Percentiles rank a stretch among this genome's conserved stretches.
Evolutionary conservation across 2,329 filamentous ascomycete genomes (phyloP).

Genomic region (Sarocladium kiliense): DNA sequence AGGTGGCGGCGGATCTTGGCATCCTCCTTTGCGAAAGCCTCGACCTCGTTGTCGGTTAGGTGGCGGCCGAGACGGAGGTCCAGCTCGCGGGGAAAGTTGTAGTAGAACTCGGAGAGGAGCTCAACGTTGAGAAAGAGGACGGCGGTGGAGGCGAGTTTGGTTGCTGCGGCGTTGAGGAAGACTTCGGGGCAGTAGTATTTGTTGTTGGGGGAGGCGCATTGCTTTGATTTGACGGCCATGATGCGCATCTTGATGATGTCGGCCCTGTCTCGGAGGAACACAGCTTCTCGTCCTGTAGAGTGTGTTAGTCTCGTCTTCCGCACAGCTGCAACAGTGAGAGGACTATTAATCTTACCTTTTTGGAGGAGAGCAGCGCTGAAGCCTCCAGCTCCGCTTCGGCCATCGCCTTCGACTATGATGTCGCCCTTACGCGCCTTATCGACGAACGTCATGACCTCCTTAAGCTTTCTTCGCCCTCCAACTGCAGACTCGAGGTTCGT

Average conservation of each 20-base stretch:
- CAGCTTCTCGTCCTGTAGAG: constrained; percentile 72
- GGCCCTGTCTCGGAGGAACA: constrained; percentile 88
- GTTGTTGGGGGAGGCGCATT: constrained; percentile 77
- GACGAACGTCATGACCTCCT: constrained; percentile 85
- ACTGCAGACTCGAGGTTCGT: constrained; percentile 71
- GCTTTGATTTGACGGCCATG: constrained; percentile 80
- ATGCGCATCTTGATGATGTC: constrained; percentile 89
- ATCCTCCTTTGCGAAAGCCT: constrained; percentile 89
- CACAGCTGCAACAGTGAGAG: not conserved
- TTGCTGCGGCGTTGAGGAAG: constrained; percentile 94
- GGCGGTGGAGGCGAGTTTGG: constrained; percentile 89
- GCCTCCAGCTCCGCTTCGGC: constrained; percentile 79
- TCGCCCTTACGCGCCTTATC: constrained; percentile 87
- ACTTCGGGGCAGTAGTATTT: constrained; percentile 97
- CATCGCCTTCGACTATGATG: constrained; percentile 77
- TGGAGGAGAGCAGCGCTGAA: constrained; percentile 84
- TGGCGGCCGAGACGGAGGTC: constrained; percentile 81
- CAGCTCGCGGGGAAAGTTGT: constrained; percentile 91
- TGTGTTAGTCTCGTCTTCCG: not conserved
- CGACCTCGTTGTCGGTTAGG: constrained; percentile 72
- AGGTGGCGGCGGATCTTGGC: constrained; percentile 83
- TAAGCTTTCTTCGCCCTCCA: constrained; percentile 78
- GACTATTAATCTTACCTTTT: constrained; percentile 54
- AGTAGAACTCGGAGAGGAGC: constrained; percentile 93
- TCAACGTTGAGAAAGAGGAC: constrained; percentile 98